Base-by-base conservation (phyloP, 2,329 filamentous ascomycete species). In the Emmonsiellopsis sp. region DNA sequence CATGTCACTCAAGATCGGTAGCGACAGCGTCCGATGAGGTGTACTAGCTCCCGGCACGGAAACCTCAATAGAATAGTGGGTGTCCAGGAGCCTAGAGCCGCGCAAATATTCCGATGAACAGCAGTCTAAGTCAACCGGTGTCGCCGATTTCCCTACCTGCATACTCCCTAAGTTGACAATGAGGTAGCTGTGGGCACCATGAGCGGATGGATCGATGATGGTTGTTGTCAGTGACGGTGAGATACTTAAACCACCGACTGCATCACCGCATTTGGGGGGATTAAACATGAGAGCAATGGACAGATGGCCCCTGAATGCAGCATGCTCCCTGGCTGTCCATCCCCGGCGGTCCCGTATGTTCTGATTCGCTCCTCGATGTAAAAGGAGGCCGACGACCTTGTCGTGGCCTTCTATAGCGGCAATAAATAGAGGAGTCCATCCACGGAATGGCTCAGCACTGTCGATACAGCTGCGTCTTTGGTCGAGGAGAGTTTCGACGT, bases 241-340 rank as follows among this genome's bases (percentile, higher is more conserved):
- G 11, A 7, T 36, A 32, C 46, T 14, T 31, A 46, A 49, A 48
- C 11, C 36, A 32, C 32, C 43, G 13, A 27, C 43, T n/a, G n/a
- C n/a, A 11, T 33, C 27, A 7, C 37, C n/a, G 4, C n/a, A 51
- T 11, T 49, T 51, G 43, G 45, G 49, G 39, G 54, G 17, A 36
- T 53, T 50, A 21, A 64, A 48, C 21, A 55, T 33, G 11, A 55
- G 57, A 32, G 63, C 64, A 5, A 68, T 54, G 9, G 52, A 52
- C 2, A 68, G 56, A 52, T 69, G 65, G 6, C 69, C 69, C 49
- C 63, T 63, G 50, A 66, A 67, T 2, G 62, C 63, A 3, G 68
- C 67, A 50, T 67, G 60, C 42, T 71, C 68, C 55, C 62, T 62
- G 4, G 69, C 63, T 10, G 62, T 66, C 68, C 67, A 71, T 4